A percentile compares a stretch with the other conserved stretches of the same genome.
Evolutionary conservation across 352 stramenopile species (phyloP).

Genomic region (Phytopythium vexans): DNA sequence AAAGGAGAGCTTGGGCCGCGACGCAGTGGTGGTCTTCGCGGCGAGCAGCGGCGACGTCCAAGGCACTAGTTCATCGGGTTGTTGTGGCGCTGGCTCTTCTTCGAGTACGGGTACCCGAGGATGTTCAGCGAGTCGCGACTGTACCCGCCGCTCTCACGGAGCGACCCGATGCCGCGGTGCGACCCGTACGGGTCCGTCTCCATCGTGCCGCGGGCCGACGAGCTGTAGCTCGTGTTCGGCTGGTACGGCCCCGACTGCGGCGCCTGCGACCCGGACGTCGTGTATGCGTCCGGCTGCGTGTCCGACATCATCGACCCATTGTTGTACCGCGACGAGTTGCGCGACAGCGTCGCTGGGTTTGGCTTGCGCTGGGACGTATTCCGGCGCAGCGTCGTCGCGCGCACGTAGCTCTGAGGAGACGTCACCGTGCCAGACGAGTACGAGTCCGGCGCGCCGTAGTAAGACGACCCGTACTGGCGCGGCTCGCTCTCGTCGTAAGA

Average conservation of each 20-base stretch:
- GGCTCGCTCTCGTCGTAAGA: constrained; percentile 12
- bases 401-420: constrained; percentile 75
- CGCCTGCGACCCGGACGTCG: constrained; percentile 3
- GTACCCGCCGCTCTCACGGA: constrained; percentile 59
- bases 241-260: constrained; percentile 7
- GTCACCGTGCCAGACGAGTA: constrained; percentile 47
- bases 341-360: constrained; percentile 27
- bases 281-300: constrained; percentile 19
- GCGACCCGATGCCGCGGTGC: constrained; percentile 28
- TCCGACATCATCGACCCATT: constrained; percentile 11
- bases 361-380: constrained; percentile 28
- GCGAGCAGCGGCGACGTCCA: not conserved
- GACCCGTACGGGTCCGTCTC: constrained; percentile 14
- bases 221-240: not conserved
- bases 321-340: constrained; percentile 14
- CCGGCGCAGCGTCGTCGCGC: constrained; percentile 60
- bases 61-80: constrained; percentile 19
- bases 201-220: not conserved
- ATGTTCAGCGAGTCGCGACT: constrained; percentile 76
- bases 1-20: too few species aligned
- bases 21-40: too few species aligned
- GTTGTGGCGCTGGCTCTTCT: constrained; percentile 63
- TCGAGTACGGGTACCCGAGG: constrained; percentile 80
- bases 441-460: constrained; percentile 24
- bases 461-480: constrained; percentile 13